Evolutionary conservation across 1,139 yeast genomes (phyloP).

Genomic region (Saccharomyces uvarum): DNA sequence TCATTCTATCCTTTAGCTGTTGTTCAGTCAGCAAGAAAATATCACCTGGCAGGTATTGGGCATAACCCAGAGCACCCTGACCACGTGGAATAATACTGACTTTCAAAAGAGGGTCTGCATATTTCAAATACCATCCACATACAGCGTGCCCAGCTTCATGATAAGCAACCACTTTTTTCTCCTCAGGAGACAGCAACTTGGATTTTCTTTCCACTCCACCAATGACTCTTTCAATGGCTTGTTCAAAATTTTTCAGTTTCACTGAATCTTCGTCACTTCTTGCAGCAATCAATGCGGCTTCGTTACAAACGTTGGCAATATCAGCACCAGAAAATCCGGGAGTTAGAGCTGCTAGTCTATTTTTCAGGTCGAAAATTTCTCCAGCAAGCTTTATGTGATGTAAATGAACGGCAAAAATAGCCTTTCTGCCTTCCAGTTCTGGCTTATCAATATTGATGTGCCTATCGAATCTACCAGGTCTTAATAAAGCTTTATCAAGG

Average conservation of each 20-base stretch:
- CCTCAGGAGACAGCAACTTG: conserved; percentile 58
- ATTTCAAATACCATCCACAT: conserved; percentile 68
- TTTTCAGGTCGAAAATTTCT: conserved; percentile 55
- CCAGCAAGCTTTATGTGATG: conserved; percentile 48
- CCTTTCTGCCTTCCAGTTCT: conserved; percentile 71
- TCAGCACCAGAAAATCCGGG: conserved; percentile 87
- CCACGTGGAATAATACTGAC: conserved; percentile 81
- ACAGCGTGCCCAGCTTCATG: conserved; percentile 83
- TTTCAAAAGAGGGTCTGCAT: conserved; percentile 69
- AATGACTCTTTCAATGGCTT: conserved; percentile 73
- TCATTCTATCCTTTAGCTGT: conserved; percentile 65
- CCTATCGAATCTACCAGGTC: conserved; percentile 83
- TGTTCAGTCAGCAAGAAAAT: conserved; percentile 58
- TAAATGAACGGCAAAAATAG: conserved; percentile 64
- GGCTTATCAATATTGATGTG: conserved; percentile 68
- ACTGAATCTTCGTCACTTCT: conserved; percentile 54
- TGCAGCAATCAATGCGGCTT: conserved; percentile 77
- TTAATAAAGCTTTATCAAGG: conserved; percentile 63
- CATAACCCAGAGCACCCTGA: conserved; percentile 78
- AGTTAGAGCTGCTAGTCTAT: conserved; percentile 68
- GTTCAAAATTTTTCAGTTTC: conserved; percentile 58
- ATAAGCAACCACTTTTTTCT: conserved; percentile 68
- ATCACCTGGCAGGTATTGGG: conserved; percentile 75
- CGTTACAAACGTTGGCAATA: conserved; percentile 76
- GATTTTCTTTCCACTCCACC: conserved; percentile 75